Conservation (phyloP, 352 stramenopile genomes). For the Pythium insidiosum region DNA sequence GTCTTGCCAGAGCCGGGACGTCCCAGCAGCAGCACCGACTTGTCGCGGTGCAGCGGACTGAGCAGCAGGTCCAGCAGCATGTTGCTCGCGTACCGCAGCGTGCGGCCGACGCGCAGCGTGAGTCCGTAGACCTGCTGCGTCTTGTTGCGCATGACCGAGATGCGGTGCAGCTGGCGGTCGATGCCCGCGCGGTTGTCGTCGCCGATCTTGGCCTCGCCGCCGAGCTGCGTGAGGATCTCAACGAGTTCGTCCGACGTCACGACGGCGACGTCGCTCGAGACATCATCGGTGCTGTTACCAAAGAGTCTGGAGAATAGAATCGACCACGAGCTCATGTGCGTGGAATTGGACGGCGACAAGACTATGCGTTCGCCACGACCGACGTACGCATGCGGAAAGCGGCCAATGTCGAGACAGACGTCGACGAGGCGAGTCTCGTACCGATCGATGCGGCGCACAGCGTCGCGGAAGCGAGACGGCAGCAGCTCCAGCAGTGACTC, state of each 20-base stretch:
- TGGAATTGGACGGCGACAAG: too few relatives aligned
- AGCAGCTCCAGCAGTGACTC: slow-evolving; percentile 21
- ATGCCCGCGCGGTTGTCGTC: slow-evolving; percentile 73
- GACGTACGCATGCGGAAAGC: slow-evolving; percentile 23
- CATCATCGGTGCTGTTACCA: slow-evolving; percentile 9
- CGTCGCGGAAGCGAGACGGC: slow-evolving; percentile 17
- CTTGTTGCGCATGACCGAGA: slow-evolving; percentile 66
- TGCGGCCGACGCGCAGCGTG: slow-evolving; percentile 60
- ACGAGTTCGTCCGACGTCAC: slow-evolving; percentile 41
- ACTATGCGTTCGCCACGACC: slow-evolving; percentile 18
- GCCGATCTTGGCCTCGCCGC: slow-evolving; percentile 43
- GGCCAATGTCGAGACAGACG: slow-evolving; percentile 27
- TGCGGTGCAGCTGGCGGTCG: slow-evolving; percentile 65
- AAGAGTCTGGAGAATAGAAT: slow-evolving; percentile 11
- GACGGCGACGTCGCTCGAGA: neutral
- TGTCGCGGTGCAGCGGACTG: slow-evolving; percentile 25
- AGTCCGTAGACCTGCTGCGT: slow-evolving; percentile 47
- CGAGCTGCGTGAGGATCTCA: slow-evolving; percentile 32
- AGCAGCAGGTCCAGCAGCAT: slow-evolving; percentile 68
- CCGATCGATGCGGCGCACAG: slow-evolving; percentile 13
- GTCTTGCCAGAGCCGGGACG: slow-evolving; percentile 74
- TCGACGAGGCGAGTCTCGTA: slow-evolving; percentile 23
- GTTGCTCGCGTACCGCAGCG: slow-evolving; percentile 44
- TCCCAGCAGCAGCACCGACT: slow-evolving; percentile 60
- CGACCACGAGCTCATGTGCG: too few relatives aligned